These are phyloP conservation scores for Fusarium sp. DNA, from an alignment of 2,329 filamentous ascomycete genomes.

Conservation along the genomic window DNA sequence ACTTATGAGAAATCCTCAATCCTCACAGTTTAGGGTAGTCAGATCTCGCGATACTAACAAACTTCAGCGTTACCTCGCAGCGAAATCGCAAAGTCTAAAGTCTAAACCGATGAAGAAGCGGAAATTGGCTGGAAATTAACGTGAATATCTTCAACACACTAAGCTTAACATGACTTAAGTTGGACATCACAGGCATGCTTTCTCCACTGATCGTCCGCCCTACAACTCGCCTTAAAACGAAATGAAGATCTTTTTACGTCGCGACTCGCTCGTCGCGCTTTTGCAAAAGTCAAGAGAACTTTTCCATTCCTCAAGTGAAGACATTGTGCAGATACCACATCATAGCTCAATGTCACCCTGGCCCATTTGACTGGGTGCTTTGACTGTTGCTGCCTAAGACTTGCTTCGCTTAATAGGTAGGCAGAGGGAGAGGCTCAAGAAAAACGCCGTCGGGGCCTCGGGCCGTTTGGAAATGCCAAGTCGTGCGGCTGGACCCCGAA, in stretches of 20 bases:
- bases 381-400: neutral
- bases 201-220: slow-evolving; percentile 21
- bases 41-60: neutral
- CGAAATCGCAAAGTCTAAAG: neutral
- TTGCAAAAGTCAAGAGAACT: neutral
- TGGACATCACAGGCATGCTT: neutral
- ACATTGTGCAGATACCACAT: neutral
- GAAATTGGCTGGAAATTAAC: slow-evolving; percentile 22
- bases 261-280: no score
- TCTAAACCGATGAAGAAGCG: neutral
- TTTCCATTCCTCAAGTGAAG: neutral
- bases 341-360: neutral
- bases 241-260: neutral
- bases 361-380: neutral
- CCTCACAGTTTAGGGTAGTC: neutral
- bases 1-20: rapidly evolving
- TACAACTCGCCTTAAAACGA: neutral
- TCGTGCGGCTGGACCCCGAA: slow-evolving; percentile 4
- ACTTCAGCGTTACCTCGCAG: neutral
- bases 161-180: neutral
- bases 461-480: slow-evolving; percentile 16
- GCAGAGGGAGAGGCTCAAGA: neutral
- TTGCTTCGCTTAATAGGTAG: neutral
- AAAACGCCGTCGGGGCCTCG: slow-evolving; percentile 1
- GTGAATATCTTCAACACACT: neutral